Evolutionary conservation across 768 basidiomycete genomes (phyloP).

Genomic region (Lyophyllum semitale): DNA sequence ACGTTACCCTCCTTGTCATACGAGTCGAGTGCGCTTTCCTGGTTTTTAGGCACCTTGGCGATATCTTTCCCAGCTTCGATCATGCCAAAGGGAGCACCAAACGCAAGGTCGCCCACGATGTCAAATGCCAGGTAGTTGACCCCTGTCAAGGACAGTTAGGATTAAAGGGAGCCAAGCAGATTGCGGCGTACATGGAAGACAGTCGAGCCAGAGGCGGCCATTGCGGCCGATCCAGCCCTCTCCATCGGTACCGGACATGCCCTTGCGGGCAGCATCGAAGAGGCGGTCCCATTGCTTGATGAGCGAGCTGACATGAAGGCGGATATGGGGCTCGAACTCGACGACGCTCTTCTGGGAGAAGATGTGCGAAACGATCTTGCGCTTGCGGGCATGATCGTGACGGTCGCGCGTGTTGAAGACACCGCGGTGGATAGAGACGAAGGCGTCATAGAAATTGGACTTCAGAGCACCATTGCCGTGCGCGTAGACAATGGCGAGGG

Average conservation of each 20-base stretch:
- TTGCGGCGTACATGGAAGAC: conserved; percentile 70
- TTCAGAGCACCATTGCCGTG: conserved; percentile 86
- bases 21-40: conserved; percentile 53
- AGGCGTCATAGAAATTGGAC: conserved; percentile 76
- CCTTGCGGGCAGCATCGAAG: conserved; percentile 54
- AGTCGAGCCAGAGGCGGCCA: conserved; percentile 74
- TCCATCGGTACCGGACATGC: conserved; percentile 59
- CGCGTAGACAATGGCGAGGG: conserved; percentile 73
- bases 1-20: conserved; percentile 46
- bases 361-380: conserved; percentile 88
- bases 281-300: conserved; percentile 78
- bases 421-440: conserved; percentile 73
- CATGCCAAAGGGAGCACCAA: conserved; percentile 91
- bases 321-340: conserved; percentile 83
- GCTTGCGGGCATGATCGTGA: conserved; percentile 80
- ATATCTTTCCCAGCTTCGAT: conserved; percentile 70
- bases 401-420: conserved; percentile 82
- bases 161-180: background rate
- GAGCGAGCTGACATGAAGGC: conserved; percentile 57
- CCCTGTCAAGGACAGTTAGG: conserved; percentile 33
- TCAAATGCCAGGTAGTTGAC: conserved; percentile 58
- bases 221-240: conserved; percentile 63
- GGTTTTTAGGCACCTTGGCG: conserved; percentile 65
- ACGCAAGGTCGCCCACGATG: conserved; percentile 86
- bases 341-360: conserved; percentile 84